Evolutionary conservation across 345 rosid genomes (phyloP).

Genomic region (Euphorbia pulcherrima): DNA sequence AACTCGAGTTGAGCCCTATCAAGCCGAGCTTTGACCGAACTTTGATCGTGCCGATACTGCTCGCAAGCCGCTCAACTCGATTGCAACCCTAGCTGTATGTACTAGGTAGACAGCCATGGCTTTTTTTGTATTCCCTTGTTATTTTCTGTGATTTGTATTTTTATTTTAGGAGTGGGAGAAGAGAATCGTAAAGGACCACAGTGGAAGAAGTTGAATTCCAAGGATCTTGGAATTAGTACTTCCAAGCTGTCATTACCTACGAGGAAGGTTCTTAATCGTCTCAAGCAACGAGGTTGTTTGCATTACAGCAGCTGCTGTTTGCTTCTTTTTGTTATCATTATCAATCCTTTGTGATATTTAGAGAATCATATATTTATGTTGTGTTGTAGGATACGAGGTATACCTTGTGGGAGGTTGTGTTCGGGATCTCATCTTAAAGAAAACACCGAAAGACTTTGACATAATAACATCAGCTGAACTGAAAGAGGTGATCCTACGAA

Average conservation of each 20-base stretch:
- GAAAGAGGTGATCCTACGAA: slow-evolving; percentile 51
- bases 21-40: too few relatives aligned
- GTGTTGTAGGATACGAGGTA: slow-evolving; percentile 60
- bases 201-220: slow-evolving; percentile 53
- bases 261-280: slow-evolving; percentile 50
- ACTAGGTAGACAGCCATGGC: slow-evolving; percentile 3
- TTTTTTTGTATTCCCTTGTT: background rate
- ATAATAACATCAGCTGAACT: slow-evolving; percentile 86
- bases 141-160: background rate
- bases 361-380: background rate
- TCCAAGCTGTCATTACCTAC: slow-evolving; percentile 59
- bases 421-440: slow-evolving; percentile 79
- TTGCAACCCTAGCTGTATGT: too few relatives aligned
- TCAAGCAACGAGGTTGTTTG: slow-evolving; percentile 44
- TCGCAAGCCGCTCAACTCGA: too few relatives aligned
- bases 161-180: background rate
- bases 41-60: too few relatives aligned
- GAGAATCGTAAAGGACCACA: slow-evolving; percentile 2
- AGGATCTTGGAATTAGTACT: slow-evolving; percentile 53
- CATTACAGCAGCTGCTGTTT: background rate
- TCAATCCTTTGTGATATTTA: background rate
- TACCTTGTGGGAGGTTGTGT: slow-evolving; percentile 98
- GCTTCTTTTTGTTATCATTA: background rate
- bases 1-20: too few relatives aligned
- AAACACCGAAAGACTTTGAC: slow-evolving; percentile 86